A percentile compares a stretch with the other conserved stretches of the same genome.
Conservation (phyloP, 2,329 filamentous ascomycete genomes). For the Alternaria sp. region DNA sequence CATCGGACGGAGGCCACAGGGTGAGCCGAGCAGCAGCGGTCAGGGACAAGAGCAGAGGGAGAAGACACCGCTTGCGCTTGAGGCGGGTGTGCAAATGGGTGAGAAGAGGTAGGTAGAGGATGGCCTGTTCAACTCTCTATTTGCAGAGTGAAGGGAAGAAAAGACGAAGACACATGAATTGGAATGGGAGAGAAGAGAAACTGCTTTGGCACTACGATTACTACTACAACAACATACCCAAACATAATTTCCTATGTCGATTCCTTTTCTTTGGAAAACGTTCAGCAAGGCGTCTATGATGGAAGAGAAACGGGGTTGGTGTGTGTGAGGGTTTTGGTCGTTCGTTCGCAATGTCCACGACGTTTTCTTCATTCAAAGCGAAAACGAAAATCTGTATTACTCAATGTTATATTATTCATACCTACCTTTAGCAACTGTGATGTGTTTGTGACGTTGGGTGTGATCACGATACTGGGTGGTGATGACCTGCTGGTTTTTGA, state of each 20-base stretch:
- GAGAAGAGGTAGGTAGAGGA: constrained; percentile 12
- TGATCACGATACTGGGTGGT: too few relatives aligned
- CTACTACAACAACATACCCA: not conserved
- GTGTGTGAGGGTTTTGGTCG: not conserved
- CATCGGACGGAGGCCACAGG: constrained; percentile 58
- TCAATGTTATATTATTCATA: not conserved
- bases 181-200: not conserved
- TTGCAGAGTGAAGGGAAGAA: not conserved
- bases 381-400: not conserved
- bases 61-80: constrained; percentile 21
- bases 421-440: not conserved
- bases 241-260: not conserved
- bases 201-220: not conserved
- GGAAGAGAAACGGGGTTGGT: not conserved
- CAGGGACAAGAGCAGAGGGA: constrained; percentile 7
- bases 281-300: constrained; percentile 2
- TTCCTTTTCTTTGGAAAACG: not conserved
- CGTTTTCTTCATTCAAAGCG: not conserved
- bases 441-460: not conserved
- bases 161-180: not conserved
- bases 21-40: not conserved
- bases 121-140: not conserved
- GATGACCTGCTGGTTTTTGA: not conserved
- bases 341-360: not conserved
- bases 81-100: not conserved